Evolutionary conservation across 2,329 filamentous ascomycete genomes (phyloP).

Genomic region (Fusarium phyllophilum): DNA sequence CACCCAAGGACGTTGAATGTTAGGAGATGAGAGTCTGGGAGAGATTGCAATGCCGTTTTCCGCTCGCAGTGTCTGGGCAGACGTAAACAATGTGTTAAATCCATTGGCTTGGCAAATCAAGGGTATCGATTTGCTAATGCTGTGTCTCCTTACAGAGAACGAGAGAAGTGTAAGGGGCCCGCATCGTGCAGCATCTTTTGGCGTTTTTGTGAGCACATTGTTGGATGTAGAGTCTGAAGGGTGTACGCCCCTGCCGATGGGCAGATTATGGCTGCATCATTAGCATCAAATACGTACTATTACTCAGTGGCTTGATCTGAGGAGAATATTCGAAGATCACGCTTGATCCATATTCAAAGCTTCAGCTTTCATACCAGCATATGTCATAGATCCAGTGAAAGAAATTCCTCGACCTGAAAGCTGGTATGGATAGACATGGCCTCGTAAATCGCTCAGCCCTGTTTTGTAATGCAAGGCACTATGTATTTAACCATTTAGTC

Average conservation of each 20-base stretch:
- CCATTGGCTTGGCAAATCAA: constrained; percentile 10
- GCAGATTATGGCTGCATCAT: constrained; percentile 10
- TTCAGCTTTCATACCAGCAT: constrained; percentile 13
- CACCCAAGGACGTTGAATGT: constrained; percentile 7
- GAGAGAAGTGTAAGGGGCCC: neutral
- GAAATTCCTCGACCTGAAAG: constrained; percentile 27
- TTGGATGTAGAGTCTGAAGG: constrained; percentile 8
- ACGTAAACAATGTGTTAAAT: neutral
- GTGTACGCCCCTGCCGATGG: constrained; percentile 12
- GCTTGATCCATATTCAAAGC: neutral
- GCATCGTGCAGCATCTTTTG: neutral
- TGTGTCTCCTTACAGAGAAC: neutral
- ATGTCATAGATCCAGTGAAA: constrained; percentile 19
- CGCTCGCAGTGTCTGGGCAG: constrained; percentile 30
- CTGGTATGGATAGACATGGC: constrained; percentile 19
- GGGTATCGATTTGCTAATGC: neutral
- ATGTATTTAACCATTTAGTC: neutral
- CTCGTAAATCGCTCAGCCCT: constrained; percentile 28
- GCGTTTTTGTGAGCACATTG: constrained; percentile 17
- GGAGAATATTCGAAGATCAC: neutral
- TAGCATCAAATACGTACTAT: neutral
- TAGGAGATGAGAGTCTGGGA: neutral
- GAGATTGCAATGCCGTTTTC: constrained; percentile 27
- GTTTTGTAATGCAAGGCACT: constrained; percentile 9
- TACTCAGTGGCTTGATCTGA: neutral